phyloP scores from a whole-genome alignment of 2,329 filamentous ascomycete genomes.

The Eutypa lata region DNA sequence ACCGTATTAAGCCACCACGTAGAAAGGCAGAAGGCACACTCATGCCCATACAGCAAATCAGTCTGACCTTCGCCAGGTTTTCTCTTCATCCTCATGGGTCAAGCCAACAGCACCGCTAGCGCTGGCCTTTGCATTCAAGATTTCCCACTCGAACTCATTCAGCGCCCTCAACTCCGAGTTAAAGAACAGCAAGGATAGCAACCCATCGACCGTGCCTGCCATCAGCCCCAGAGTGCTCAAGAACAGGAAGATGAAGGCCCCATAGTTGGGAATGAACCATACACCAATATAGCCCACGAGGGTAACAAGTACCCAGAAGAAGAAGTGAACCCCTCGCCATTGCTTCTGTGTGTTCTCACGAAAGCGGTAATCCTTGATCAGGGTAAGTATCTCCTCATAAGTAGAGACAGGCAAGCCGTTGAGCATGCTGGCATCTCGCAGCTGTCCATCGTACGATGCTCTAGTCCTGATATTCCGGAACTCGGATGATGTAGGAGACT shows the following conservation, averaged over 20 bases:
- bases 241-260: constrained; percentile 76
- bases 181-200: constrained; percentile 86
- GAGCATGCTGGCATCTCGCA: constrained; percentile 15
- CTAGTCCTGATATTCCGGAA: constrained; percentile 15
- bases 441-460: constrained; percentile 32
- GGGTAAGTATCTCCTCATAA: constrained; percentile 71
- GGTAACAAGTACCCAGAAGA: constrained; percentile 61
- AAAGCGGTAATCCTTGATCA: constrained; percentile 63
- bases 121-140: constrained; percentile 61
- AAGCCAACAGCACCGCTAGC: constrained; percentile 28
- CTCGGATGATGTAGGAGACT: constrained; percentile 33
- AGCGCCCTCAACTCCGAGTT: constrained; percentile 78
- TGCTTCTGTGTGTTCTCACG: constrained; percentile 72
- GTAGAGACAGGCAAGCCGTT: constrained; percentile 43
- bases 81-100: constrained; percentile 16
- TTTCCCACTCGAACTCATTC: constrained; percentile 92
- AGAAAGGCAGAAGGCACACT: no score
- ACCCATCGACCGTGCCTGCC: constrained; percentile 75
- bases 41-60: no score
- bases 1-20: no score
- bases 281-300: constrained; percentile 75
- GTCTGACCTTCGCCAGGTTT: constrained; percentile 8
- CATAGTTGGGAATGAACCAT: constrained; percentile 80
- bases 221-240: constrained; percentile 74
- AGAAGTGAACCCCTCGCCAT: constrained; percentile 73